Evolutionary conservation across 2,329 filamentous ascomycete genomes (phyloP).

Genomic region (Chrysosporium keratinophilum): DNA sequence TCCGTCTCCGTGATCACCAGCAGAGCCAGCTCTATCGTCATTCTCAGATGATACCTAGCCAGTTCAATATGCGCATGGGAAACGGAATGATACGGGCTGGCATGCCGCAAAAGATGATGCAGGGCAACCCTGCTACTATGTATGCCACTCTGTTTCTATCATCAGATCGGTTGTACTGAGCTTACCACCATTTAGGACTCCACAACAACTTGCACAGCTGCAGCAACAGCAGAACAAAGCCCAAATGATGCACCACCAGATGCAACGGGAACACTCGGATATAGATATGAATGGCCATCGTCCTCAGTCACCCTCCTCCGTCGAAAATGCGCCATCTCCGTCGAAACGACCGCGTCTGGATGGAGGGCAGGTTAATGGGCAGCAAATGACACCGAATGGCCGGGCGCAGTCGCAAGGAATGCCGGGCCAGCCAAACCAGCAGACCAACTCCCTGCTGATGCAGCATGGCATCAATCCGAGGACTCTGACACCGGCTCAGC

Average conservation of each 20-base stretch:
- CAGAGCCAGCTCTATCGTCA: slow-evolving; percentile 68
- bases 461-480: slow-evolving; percentile 64
- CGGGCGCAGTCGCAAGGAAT: slow-evolving; percentile 59
- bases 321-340: slow-evolving; percentile 82
- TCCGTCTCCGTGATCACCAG: slow-evolving; percentile 61
- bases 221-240: slow-evolving; percentile 36
- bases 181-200: slow-evolving; percentile 36
- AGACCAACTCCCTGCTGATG: slow-evolving; percentile 38
- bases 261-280: slow-evolving; percentile 78
- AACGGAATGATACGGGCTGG: slow-evolving; percentile 31
- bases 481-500: slow-evolving; percentile 63
- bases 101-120: slow-evolving; percentile 64
- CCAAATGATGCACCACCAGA: slow-evolving; percentile 61
- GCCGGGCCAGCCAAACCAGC: slow-evolving; percentile 54
- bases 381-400: slow-evolving; percentile 68
- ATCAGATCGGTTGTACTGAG: not conserved
- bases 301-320: slow-evolving; percentile 68
- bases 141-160: slow-evolving; percentile 22
- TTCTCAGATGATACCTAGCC: slow-evolving; percentile 51
- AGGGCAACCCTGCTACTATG: slow-evolving; percentile 50
- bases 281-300: slow-evolving; percentile 77
- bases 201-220: slow-evolving; percentile 60
- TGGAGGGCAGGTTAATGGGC: slow-evolving; percentile 60
- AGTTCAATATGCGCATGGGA: slow-evolving; percentile 53
- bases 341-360: slow-evolving; percentile 82